Conservation (phyloP, 495 filamentous ascomycete genomes). For the Wilcoxina mikolae region DNA sequence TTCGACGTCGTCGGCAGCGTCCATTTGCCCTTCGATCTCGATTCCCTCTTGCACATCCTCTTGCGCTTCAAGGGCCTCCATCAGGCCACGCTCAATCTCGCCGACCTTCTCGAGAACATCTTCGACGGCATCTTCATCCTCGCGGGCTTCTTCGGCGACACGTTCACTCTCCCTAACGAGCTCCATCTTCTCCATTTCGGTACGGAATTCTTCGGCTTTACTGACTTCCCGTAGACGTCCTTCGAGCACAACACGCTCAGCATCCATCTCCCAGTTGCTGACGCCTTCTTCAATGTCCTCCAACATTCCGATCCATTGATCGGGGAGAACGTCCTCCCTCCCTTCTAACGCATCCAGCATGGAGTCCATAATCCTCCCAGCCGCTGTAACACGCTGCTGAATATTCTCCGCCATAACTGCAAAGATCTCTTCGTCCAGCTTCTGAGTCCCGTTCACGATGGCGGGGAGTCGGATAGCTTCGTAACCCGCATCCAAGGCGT, state of each 20-base stretch:
- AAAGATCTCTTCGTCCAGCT: constrained; percentile 40
- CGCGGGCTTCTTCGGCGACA: constrained; percentile 16
- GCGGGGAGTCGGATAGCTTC: constrained; percentile 16
- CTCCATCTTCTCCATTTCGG: constrained; percentile 18
- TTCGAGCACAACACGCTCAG: constrained; percentile 24
- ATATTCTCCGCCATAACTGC: constrained; percentile 48
- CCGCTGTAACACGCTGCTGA: constrained; percentile 49
- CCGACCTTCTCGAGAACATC: constrained; percentile 24
- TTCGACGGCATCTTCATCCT: constrained; percentile 17
- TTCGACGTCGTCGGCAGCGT: neutral
- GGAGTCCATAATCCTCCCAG: constrained; percentile 60
- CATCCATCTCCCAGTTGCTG: constrained; percentile 48
- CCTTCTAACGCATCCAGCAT: constrained; percentile 80
- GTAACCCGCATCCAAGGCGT: constrained; percentile 20
- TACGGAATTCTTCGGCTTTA: constrained; percentile 14
- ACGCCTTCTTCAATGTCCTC: constrained; percentile 71
- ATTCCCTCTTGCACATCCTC: constrained; percentile 22
- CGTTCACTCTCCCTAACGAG: constrained; percentile 23
- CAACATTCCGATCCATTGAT: constrained; percentile 71
- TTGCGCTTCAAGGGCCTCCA: constrained; percentile 23
- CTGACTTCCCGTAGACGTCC: constrained; percentile 18
- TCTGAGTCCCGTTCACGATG: constrained; percentile 10
- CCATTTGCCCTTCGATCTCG: constrained; percentile 17
- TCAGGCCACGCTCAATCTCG: constrained; percentile 19
- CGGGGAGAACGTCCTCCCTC: constrained; percentile 64